Evolutionary conservation across 2,329 filamentous ascomycete species (phyloP), one percentile per base, ranked within the genome.

Genomic region (Purpureocillium takamizusanense): DNA sequence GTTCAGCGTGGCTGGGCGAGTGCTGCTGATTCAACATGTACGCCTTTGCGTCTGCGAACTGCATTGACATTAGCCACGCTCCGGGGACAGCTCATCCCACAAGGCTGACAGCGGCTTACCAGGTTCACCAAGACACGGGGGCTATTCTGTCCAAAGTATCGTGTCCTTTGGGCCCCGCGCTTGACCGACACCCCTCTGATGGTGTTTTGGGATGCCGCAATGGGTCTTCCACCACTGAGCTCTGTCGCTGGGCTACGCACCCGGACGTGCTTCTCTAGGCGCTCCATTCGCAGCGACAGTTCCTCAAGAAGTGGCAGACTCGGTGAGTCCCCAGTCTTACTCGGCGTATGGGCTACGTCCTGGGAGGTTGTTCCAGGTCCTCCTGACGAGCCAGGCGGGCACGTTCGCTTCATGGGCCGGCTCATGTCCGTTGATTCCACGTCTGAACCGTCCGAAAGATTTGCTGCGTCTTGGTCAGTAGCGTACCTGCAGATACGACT

Each of bases 11-110:
- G 21, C 57, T 31, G 35, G 57, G 55, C n/a, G 61, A 57, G 37
- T 61, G 62, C 23, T 56, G 58, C 15, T 58, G 59, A 42, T 62
- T 63, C 16, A 60, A 58, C 53, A 74, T 61, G 46, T 72, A 72
- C 7, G 67, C 62, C 42, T 67, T 72, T 32, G 72, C 71, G 41
- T 75, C 70, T 40, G 70, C 67, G 44, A 75, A 76, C 69, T 74
- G 43, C 5, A 25, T 5, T 10, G 6, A 6, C 5, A 10, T 25
- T 10, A 25, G 21, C 21, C 21, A 10, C 10, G 21, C 21, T 25
- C 21, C 10, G 21, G 6, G 21, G 21, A 25, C 21, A 5, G 21
- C 10, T 5, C 10, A 6, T 25, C 21, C 21, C 6, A 10, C 21
- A 5, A 25, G 21, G 21, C 21, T 25, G 21, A n/a, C 10, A 25